Evolutionary conservation across 805 yeast species (phyloP).

Genomic region (Lachancea thermotolerans): DNA sequence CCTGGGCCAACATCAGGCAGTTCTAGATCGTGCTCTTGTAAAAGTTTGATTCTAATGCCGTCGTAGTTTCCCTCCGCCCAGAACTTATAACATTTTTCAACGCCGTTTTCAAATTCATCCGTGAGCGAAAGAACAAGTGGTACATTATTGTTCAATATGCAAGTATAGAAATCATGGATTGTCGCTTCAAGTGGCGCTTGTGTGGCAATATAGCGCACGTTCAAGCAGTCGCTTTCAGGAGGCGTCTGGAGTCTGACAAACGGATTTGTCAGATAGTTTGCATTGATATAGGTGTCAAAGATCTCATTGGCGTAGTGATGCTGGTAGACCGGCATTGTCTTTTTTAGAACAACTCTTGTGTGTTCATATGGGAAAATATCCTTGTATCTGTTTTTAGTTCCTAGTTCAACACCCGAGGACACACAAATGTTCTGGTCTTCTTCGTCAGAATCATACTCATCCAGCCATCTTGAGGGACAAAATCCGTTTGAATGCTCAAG

Average conservation of each 20-base stretch:
- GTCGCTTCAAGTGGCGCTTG: constrained; percentile 83
- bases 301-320: constrained; percentile 11
- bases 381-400: constrained; percentile 77
- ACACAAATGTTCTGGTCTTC: constrained; percentile 34
- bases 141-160: constrained; percentile 55
- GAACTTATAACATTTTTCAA: constrained; percentile 75
- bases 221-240: constrained; percentile 10
- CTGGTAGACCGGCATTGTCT: constrained; percentile 2
- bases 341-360: constrained; percentile 60
- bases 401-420: constrained; percentile 73
- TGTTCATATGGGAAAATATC: constrained; percentile 86
- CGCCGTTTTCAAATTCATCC: constrained; percentile 65
- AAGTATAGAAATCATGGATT: constrained; percentile 77
- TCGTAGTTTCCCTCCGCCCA: constrained; percentile 61
- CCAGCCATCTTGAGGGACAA: constrained; percentile 5
- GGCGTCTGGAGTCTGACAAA: constrained; percentile 6
- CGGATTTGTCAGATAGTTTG: constrained; percentile 51
- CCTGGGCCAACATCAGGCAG: constrained; percentile 12
- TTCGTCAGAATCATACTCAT: constrained; percentile 9
- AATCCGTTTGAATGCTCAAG: neutral
- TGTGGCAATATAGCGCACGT: constrained; percentile 63
- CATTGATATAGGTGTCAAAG: constrained; percentile 70
- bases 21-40: constrained; percentile 16
- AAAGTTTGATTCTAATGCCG: constrained; percentile 23
- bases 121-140: constrained; percentile 72